Evolutionary conservation across 768 basidiomycete genomes (phyloP).

Genomic region (Aureoboletus auriporus): DNA sequence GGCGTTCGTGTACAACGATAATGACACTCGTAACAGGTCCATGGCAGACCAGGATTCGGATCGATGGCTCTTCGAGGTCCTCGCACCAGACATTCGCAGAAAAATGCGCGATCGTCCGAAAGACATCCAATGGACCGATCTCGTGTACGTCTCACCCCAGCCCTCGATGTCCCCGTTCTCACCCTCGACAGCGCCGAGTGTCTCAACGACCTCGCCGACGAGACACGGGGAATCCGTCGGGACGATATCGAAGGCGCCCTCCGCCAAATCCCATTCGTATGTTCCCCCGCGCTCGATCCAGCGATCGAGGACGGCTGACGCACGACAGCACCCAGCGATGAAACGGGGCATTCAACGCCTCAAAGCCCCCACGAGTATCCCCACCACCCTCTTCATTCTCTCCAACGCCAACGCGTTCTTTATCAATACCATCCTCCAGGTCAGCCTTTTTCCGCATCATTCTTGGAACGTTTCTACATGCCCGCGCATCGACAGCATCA

Average conservation of each 20-base stretch:
- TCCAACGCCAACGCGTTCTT: slow-evolving; percentile 94
- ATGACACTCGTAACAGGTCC: slow-evolving; percentile 48
- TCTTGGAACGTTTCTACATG: background rate
- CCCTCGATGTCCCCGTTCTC: background rate
- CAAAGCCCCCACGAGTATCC: slow-evolving; percentile 56
- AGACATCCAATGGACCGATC: slow-evolving; percentile 86
- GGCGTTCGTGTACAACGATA: background rate
- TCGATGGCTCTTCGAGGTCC: slow-evolving; percentile 87
- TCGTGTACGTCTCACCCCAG: slow-evolving; percentile 58
- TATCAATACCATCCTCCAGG: slow-evolving; percentile 87
- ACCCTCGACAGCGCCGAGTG: slow-evolving; percentile 51
- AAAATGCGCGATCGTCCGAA: slow-evolving; percentile 52
- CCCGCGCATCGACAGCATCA: slow-evolving; percentile 53
- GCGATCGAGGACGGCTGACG: background rate
- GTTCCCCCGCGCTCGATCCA: slow-evolving; percentile 19
- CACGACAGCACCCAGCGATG: slow-evolving; percentile 90
- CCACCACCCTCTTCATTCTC: slow-evolving; percentile 80
- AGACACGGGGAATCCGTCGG: slow-evolving; percentile 62
- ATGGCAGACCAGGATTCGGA: slow-evolving; percentile 96
- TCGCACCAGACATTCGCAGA: slow-evolving; percentile 78
- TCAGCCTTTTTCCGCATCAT: slow-evolving; percentile 21
- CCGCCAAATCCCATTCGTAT: slow-evolving; percentile 80
- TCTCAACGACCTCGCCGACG: slow-evolving; percentile 55
- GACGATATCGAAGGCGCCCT: slow-evolving; percentile 78
- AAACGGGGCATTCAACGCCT: slow-evolving; percentile 78